phyloP scores from a whole-genome alignment of 75 land plant genomes.

The Chamaecyparis obtusa region DNA sequence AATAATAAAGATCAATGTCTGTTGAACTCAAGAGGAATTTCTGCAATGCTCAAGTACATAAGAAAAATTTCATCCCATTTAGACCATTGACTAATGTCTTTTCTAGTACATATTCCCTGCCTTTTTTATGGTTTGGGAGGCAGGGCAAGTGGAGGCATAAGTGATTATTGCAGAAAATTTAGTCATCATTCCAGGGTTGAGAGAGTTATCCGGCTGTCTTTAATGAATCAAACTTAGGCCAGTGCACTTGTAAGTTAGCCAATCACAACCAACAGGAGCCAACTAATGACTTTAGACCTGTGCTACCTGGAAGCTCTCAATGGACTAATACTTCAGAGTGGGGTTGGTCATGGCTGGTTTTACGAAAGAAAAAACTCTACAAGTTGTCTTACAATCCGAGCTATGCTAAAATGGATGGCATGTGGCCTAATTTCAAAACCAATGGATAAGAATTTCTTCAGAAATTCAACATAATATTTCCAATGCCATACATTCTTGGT shows the following conservation, averaged over 20 bases:
- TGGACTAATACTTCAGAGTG: background rate
- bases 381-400: background rate
- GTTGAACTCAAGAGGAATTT: background rate
- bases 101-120: background rate
- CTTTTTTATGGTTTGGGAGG: background rate
- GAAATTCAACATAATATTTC: background rate
- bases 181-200: background rate
- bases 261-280: constrained; percentile 2
- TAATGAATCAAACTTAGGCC: background rate
- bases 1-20: background rate
- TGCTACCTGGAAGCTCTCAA: background rate
- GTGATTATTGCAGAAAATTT: background rate
- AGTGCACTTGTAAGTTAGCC: background rate
- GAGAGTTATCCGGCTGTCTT: background rate
- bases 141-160: background rate
- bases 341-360: too few relatives aligned
- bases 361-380: too few relatives aligned
- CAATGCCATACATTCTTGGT: background rate
- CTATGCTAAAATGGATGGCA: background rate
- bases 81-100: background rate
- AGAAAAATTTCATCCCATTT: background rate
- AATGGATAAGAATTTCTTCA: background rate
- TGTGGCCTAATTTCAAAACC: background rate
- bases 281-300: background rate
- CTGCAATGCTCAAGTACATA: background rate